Percentiles rank a stretch among this genome's conserved stretches.
phyloP scores from a whole-genome alignment of 2,329 filamentous ascomycete species.

The Diaporthe capsici region DNA sequence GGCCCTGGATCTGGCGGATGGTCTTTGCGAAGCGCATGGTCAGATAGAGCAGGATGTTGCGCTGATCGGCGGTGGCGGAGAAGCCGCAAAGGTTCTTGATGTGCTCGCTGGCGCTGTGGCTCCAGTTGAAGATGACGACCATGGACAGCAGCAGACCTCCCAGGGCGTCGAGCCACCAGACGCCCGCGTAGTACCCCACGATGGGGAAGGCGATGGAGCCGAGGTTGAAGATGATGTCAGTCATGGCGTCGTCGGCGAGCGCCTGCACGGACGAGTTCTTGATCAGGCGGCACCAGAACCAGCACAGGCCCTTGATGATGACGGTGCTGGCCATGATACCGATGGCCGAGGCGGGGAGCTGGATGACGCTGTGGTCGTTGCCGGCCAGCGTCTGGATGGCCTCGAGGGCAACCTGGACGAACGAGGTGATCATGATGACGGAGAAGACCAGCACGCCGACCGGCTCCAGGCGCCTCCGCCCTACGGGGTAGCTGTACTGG shows the following conservation, averaged over 20 bases:
- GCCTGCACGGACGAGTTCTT: constrained; percentile 90
- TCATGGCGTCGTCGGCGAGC: constrained; percentile 61
- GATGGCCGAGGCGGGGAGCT: constrained; percentile 80
- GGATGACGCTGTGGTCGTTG: constrained; percentile 76
- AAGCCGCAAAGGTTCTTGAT: constrained; percentile 86
- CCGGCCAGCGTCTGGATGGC: constrained; percentile 75
- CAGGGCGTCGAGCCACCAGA: constrained; percentile 89
- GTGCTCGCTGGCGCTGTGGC: constrained; percentile 78
- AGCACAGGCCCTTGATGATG: constrained; percentile 84
- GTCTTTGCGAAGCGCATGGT: constrained; percentile 94
- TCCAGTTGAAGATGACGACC: constrained; percentile 87
- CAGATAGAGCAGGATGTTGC: constrained; percentile 89
- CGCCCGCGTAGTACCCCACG: constrained; percentile 79
- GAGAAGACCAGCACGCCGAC: constrained; percentile 86
- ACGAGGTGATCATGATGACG: constrained; percentile 88
- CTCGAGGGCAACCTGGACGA: constrained; percentile 82
- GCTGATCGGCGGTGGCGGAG: constrained; percentile 83
- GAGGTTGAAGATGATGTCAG: constrained; percentile 87
- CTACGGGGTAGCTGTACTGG: constrained; percentile 83
- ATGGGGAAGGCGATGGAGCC: constrained; percentile 92
- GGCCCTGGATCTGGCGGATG: constrained; percentile 87
- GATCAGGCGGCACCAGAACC: constrained; percentile 89
- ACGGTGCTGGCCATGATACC: constrained; percentile 87
- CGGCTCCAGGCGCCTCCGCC: constrained; percentile 79
- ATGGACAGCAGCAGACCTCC: constrained; percentile 84